phyloP scores from a whole-genome alignment of 768 basidiomycete species.

The Lactifluus pinguis region DNA sequence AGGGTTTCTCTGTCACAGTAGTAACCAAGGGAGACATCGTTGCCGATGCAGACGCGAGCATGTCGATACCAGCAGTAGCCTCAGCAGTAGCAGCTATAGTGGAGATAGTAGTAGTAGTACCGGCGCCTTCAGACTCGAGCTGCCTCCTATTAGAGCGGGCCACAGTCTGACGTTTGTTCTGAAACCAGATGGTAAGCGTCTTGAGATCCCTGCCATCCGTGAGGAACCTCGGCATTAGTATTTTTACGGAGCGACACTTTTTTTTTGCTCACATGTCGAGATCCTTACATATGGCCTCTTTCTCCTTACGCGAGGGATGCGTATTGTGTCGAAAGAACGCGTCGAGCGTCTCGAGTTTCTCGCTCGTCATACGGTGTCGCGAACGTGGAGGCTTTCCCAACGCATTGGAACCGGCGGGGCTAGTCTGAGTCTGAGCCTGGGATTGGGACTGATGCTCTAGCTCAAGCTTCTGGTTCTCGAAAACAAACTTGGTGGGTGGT shows the following conservation, averaged over 20 bases:
- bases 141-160: constrained; percentile 27
- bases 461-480: not conserved
- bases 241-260: not conserved
- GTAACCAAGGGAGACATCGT: constrained; percentile 10
- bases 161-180: constrained; percentile 62
- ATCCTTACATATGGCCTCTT: constrained; percentile 31
- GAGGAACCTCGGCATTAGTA: not conserved
- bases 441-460: not conserved
- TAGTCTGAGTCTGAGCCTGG: not conserved
- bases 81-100: not conserved
- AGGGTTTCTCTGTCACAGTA: not conserved
- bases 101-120: not conserved
- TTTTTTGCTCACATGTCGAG: constrained; percentile 30
- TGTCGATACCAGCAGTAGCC: constrained; percentile 6
- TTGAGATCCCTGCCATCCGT: constrained; percentile 33
- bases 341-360: constrained; percentile 30
- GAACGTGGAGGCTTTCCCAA: constrained; percentile 22
- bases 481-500: constrained; percentile 1
- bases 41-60: constrained; percentile 16
- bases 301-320: constrained; percentile 37
- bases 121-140: constrained; percentile 7
- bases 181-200: constrained; percentile 66
- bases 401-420: not conserved
- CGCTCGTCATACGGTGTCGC: constrained; percentile 32
- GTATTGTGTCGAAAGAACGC: constrained; percentile 29